Evolutionary conservation across 2,329 filamentous ascomycete species (phyloP).

Genomic region (Epichloe glyceriae): DNA sequence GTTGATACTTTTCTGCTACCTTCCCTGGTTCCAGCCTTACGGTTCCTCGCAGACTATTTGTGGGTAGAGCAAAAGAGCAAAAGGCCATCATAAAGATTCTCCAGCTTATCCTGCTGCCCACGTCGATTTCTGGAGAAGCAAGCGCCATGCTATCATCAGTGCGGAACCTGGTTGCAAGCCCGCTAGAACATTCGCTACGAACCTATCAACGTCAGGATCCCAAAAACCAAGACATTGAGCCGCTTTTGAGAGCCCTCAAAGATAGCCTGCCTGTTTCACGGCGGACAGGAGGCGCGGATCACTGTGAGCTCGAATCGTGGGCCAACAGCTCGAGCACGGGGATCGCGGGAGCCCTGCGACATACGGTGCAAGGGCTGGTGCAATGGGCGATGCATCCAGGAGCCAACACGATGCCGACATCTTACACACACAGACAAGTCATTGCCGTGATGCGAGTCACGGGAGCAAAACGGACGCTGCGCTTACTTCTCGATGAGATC

Average conservation of each 20-base stretch:
- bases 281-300: constrained; percentile 47
- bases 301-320: constrained; percentile 59
- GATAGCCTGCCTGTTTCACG: constrained; percentile 44
- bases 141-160: constrained; percentile 57
- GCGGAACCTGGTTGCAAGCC: constrained; percentile 56
- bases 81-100: constrained; percentile 59
- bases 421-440: constrained; percentile 61
- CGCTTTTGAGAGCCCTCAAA: constrained; percentile 52
- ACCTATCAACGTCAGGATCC: constrained; percentile 55
- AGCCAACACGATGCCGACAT: constrained; percentile 42
- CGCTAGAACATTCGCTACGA: constrained; percentile 53
- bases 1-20: constrained; percentile 73
- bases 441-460: constrained; percentile 47
- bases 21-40: constrained; percentile 59
- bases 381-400: constrained; percentile 52
- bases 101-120: constrained; percentile 57
- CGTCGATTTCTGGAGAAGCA: constrained; percentile 59
- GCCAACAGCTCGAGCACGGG: constrained; percentile 41
- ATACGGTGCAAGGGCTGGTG: constrained; percentile 48
- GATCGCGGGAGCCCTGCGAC: constrained; percentile 42
- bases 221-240: constrained; percentile 54
- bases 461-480: constrained; percentile 47
- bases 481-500: constrained; percentile 54
- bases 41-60: constrained; percentile 58
- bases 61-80: constrained; percentile 53